Evolutionary conservation across 352 stramenopile species (phyloP), one percentile per base, ranked within the genome.

Genomic region (Aphanomyces stellatus): DNA sequence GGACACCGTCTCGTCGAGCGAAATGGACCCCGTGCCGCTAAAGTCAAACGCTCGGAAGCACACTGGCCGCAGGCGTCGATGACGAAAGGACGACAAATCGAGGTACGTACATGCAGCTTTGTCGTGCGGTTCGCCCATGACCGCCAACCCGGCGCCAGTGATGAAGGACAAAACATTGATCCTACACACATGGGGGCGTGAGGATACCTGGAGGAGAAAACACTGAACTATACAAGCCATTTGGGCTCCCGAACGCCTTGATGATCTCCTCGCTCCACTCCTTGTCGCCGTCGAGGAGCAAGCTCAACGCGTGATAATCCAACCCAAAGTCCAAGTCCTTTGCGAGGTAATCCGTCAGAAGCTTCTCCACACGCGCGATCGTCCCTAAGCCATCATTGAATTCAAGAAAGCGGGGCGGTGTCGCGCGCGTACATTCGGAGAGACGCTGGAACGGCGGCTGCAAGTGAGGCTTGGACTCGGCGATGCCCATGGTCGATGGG

Each of bases 1-100:
- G 1, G 53, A 4, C 63, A 88, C 77, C 82, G 88, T 88, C 62
- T 90, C 82, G 63, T 90, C 82, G 77, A 90, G 87, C 2, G 82
- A 87, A 59, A 88, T 87, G 56, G 87, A 71, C 55, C 86, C 79
- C 0, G 80, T 90, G 46, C 72, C 66, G 70, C 86, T 79, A 70
- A 90, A 90, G 65, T 90, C 82, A 40, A 90, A 76, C 7, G 80
- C 78, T n/a, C 87, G 78, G 56, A 90, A 90, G 17, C 87, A 74
- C 61, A 90, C 82, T 90, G 17, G 51, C 22, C 13, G 4, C 51
- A 53, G 13, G 51, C 19, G 34, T 2, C 10, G 48, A 1, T 30
- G 53, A 17, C 3, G 30, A 8, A n/a, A n/a, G n/a, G n/a, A n/a
- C n/a, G n/a, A n/a, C n/a, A n/a, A n/a, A n/a, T n/a, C n/a, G 1